Percentiles rank a stretch among this genome's conserved stretches.
phyloP scores from a whole-genome alignment of 2,329 filamentous ascomycete genomes.

The Raffaelea arxii region DNA sequence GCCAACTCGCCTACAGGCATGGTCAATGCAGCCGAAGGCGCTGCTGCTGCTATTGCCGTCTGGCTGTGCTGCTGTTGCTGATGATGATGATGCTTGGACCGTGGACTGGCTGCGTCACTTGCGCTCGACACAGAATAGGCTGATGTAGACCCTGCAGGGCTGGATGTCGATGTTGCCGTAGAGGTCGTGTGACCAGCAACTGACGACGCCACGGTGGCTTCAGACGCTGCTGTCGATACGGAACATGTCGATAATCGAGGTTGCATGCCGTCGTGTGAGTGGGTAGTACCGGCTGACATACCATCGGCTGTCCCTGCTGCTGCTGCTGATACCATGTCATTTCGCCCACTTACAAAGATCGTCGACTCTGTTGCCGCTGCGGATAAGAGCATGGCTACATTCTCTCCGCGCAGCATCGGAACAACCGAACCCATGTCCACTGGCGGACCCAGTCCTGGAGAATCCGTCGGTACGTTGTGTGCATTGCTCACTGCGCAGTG shows the following conservation, averaged over 20 bases:
- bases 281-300: too few relatives aligned
- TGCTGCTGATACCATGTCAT: not conserved
- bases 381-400: not conserved
- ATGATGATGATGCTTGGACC: not conserved
- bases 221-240: not conserved
- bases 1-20: conserved; percentile 46
- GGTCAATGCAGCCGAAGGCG: conserved; percentile 20
- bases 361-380: not conserved
- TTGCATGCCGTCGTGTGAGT: not conserved
- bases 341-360: not conserved
- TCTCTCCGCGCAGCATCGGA: not conserved
- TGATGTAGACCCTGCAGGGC: too few relatives aligned
- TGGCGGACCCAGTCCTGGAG: not conserved
- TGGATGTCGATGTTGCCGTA: not conserved
- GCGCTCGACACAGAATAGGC: too few relatives aligned
- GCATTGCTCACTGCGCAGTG: too few relatives aligned
- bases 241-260: not conserved
- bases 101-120: not conserved
- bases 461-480: too few relatives aligned
- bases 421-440: not conserved
- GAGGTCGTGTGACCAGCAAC: not conserved
- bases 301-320: too few relatives aligned
- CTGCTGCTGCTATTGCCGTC: not conserved
- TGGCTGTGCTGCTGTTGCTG: not conserved
- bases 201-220: not conserved